Evolutionary conservation across 352 stramenopile species (phyloP).

Genomic region (Pythium diclinum): DNA sequence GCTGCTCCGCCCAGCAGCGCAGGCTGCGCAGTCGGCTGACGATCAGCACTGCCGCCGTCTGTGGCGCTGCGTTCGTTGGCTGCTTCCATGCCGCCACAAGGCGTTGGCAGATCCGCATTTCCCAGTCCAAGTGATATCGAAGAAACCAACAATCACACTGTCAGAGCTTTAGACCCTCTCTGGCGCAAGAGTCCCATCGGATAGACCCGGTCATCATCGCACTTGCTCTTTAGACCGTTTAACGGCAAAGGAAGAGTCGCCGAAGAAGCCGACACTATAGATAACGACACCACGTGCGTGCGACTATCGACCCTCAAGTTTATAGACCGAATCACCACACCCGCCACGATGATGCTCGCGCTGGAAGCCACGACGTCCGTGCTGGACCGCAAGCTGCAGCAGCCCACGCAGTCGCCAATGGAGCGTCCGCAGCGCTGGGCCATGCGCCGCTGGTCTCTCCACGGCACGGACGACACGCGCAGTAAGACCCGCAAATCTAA

Average conservation of each 20-base stretch:
- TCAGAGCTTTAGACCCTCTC: no score
- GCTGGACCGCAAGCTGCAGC: constrained; percentile 12
- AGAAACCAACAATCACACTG: background rate
- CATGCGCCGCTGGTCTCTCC: constrained; percentile 26
- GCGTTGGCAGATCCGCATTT: background rate
- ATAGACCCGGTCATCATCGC: background rate
- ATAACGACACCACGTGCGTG: background rate
- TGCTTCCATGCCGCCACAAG: background rate
- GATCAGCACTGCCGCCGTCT: background rate
- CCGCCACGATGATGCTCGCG: constrained; percentile 18
- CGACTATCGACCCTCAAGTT: background rate
- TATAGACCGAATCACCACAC: background rate
- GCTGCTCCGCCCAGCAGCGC: no score
- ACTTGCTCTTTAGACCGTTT: background rate
- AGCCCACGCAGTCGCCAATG: background rate
- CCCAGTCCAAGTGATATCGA: constrained; percentile 1
- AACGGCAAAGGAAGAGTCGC: background rate
- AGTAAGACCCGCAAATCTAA: background rate
- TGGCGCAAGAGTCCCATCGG: no score
- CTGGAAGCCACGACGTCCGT: constrained; percentile 7
- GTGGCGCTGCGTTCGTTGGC: background rate
- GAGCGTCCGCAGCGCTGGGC: constrained; percentile 4
- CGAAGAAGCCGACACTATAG: background rate
- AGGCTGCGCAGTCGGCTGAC: background rate
- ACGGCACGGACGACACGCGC: constrained; percentile 16